Conservation (phyloP, 2,329 filamentous ascomycete genomes). For the Trichoderma aggressivum region DNA sequence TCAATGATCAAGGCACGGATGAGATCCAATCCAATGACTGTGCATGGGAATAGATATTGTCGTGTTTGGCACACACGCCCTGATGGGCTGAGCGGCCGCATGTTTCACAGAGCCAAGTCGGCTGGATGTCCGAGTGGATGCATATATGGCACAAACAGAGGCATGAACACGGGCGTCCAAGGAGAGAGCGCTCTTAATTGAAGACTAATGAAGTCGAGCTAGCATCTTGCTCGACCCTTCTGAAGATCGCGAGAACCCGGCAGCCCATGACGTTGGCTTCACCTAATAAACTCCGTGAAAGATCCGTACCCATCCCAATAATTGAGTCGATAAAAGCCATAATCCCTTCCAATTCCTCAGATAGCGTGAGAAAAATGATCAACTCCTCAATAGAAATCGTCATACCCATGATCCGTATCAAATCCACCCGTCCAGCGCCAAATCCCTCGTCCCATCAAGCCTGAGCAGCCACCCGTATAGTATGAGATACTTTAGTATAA, state of each 20-base stretch:
- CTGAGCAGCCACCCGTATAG: too few relatives aligned
- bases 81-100: not conserved
- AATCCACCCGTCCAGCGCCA: not conserved
- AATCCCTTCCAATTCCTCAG: too few relatives aligned
- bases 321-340: not conserved
- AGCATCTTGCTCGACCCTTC: not conserved
- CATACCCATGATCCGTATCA: not conserved
- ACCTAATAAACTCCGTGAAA: not conserved
- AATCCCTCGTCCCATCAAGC: not conserved
- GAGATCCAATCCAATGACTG: accelerated
- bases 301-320: not conserved
- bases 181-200: not conserved
- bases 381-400: not conserved
- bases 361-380: not conserved
- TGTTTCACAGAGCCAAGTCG: not conserved
- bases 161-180: not conserved
- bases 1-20: not conserved
- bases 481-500: too few relatives aligned
- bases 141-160: not conserved
- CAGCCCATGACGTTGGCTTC: not conserved
- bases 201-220: not conserved
- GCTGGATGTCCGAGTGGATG: not conserved
- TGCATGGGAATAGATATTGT: not conserved
- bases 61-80: not conserved
- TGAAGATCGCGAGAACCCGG: not conserved